A percentile compares a stretch with the other conserved stretches of the same genome.
Conservation (phyloP, 1,284 basidiomycete genomes). For the Filobasidium uniguttulatum region DNA sequence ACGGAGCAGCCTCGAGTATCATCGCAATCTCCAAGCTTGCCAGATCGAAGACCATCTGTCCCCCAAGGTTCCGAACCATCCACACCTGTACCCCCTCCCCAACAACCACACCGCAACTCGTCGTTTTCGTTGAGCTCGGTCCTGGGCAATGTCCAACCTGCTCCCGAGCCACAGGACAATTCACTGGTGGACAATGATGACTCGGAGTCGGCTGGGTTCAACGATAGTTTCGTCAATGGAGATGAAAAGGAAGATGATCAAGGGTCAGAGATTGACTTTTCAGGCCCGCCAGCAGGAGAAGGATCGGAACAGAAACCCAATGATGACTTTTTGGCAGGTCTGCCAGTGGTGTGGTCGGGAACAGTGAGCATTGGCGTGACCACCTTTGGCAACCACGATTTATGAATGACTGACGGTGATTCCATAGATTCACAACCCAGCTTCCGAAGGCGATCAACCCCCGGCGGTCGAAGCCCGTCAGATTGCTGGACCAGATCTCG, state of each 20-base stretch:
- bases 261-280: background rate
- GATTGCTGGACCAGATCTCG: slow-evolving; percentile 16
- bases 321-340: background rate
- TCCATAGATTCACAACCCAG: slow-evolving; percentile 10
- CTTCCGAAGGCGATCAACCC: background rate
- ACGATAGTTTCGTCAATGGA: background rate
- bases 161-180: background rate
- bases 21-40: too few species aligned
- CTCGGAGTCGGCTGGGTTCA: background rate
- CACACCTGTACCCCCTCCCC: background rate
- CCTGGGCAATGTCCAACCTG: background rate
- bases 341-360: slow-evolving; percentile 12
- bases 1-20: background rate
- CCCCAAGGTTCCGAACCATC: too few species aligned
- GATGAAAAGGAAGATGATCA: background rate
- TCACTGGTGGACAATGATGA: background rate
- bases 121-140: background rate
- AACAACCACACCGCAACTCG: background rate
- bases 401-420: too few species aligned
- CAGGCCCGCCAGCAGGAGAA: background rate
- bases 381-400: too few species aligned
- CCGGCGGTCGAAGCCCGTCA: slow-evolving; percentile 11
- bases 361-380: slow-evolving; percentile 9
- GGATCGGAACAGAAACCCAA: background rate
- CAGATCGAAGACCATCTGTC: too few species aligned